These are phyloP conservation scores for Solanum dulcamara DNA, from an alignment of 257 asterid species.

Conservation along the genomic window DNA sequence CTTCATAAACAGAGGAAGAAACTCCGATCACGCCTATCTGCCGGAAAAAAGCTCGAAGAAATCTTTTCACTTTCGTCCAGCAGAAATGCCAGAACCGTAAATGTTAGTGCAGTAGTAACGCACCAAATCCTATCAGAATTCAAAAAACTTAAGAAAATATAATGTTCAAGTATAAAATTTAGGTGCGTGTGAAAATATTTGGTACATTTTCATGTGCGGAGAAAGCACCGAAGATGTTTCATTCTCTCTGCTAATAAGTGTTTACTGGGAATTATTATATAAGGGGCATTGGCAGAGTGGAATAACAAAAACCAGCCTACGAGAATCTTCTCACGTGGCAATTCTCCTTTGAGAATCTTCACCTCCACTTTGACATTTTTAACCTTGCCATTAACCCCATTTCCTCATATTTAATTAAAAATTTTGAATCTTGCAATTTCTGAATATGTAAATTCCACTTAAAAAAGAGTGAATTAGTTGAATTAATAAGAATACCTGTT, in stretches of 20 bases:
- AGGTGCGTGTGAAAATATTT: background rate
- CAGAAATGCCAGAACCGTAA: background rate
- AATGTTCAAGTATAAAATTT: background rate
- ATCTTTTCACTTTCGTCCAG: background rate
- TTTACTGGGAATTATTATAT: background rate
- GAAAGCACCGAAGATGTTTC: background rate
- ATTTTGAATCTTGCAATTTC: too few species aligned
- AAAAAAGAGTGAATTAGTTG: too few species aligned
- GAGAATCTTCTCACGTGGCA: background rate
- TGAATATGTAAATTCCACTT: too few species aligned
- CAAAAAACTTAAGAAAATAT: background rate
- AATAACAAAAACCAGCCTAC: background rate
- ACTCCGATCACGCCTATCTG: background rate
- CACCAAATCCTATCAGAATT: background rate
- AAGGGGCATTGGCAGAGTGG: background rate
- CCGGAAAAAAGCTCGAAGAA: background rate
- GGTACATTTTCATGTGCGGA: background rate
- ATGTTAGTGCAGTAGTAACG: background rate
- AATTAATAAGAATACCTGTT: too few species aligned
- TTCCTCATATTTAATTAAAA: background rate
- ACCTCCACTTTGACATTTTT: background rate
- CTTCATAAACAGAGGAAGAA: background rate
- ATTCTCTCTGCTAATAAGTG: background rate
- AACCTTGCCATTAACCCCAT: background rate
- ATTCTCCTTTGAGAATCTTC: background rate